phyloP scores from a whole-genome alignment of 2,329 filamentous ascomycete species.

The Aspergillus felis region DNA sequence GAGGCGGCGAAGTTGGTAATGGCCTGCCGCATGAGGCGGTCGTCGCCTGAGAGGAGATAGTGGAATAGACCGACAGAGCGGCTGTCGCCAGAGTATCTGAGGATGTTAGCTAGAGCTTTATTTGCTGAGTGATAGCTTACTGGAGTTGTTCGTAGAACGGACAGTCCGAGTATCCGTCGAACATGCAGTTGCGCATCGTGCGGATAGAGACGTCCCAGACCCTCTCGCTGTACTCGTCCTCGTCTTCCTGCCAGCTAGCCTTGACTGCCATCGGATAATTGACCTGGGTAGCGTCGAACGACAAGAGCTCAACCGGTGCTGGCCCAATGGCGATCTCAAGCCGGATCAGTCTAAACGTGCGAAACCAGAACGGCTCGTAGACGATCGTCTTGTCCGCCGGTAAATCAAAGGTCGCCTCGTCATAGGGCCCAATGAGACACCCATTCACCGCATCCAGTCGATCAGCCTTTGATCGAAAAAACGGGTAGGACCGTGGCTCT shows the following conservation, averaged over 20 bases:
- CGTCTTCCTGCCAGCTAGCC: constrained; percentile 17
- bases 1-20: constrained; percentile 30
- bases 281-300: constrained; percentile 27
- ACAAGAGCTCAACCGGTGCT: constrained; percentile 20
- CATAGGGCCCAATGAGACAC: constrained; percentile 36
- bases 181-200: constrained; percentile 35
- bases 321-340: constrained; percentile 25
- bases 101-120: neutral
- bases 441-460: constrained; percentile 30
- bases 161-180: constrained; percentile 34
- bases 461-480: constrained; percentile 37
- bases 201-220: constrained; percentile 32
- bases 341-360: constrained; percentile 36
- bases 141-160: constrained; percentile 37
- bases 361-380: constrained; percentile 43
- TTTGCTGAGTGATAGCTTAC: constrained; percentile 12
- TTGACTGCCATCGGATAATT: constrained; percentile 38
- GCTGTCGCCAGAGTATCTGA: constrained; percentile 23
- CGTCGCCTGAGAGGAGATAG: constrained; percentile 31
- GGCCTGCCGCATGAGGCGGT: constrained; percentile 30
- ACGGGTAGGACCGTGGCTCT: constrained; percentile 35
- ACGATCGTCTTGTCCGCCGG: neutral
- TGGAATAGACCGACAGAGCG: constrained; percentile 27
- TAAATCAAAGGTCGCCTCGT: constrained; percentile 30
- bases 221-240: constrained; percentile 9